Percentiles rank a stretch among this genome's conserved stretches.
These are phyloP conservation scores for Arachis monticola DNA, from an alignment of 331 rosid genomes.

Conservation along the genomic window DNA sequence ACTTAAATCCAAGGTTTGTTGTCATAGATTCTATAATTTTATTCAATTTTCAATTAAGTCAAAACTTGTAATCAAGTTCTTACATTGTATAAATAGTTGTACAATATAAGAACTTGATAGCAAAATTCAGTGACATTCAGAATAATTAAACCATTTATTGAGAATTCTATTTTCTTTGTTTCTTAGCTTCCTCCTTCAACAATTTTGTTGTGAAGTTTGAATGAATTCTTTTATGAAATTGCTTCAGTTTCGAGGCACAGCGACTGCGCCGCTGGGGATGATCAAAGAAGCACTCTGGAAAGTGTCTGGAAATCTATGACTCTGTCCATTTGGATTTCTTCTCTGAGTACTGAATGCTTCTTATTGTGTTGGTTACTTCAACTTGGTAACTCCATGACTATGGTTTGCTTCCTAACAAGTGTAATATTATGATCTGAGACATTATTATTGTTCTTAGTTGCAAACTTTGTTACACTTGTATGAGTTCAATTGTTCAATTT, in stretches of 20 bases:
- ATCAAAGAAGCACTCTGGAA: conserved; percentile 72
- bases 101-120: no score
- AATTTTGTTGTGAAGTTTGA: conserved; percentile 6
- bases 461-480: conserved; percentile 24
- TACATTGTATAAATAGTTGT: no score
- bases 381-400: conserved; percentile 20
- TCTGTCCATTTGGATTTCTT: conserved; percentile 29
- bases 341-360: conserved; percentile 5
- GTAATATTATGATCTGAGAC: conserved; percentile 27
- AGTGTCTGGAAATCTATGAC: conserved; percentile 56
- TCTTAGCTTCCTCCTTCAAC: conserved; percentile 17
- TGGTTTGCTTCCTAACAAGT: conserved; percentile 31
- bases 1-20: conserved; percentile 80
- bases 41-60: not conserved
- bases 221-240: not conserved
- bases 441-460: conserved; percentile 27
- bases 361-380: conserved; percentile 22
- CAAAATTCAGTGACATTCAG: no score
- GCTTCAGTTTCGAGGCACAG: conserved; percentile 78
- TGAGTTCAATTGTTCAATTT: conserved; percentile 30
- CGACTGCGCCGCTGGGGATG: conserved; percentile 62
- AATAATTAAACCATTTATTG: no score
- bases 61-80: no score
- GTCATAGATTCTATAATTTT: no score
- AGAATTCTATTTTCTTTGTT: no score